Conservation (phyloP, 352 stramenopile genomes). For the Thalassiosira mediterranea region DNA sequence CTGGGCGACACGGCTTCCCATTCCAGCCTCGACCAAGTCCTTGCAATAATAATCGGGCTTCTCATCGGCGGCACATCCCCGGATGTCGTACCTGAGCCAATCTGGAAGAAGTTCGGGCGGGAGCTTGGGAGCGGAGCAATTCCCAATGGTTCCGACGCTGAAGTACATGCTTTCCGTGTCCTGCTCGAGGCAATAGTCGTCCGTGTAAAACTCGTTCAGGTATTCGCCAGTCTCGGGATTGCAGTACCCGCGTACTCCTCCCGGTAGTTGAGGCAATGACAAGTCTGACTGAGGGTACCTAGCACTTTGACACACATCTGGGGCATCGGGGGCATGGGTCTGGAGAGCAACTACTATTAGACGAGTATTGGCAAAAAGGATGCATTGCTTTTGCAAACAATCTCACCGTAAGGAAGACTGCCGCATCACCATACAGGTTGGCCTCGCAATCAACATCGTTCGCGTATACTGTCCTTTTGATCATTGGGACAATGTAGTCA, state of each 20-base stretch:
- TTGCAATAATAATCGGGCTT: conserved; percentile 9
- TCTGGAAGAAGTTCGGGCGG: not conserved
- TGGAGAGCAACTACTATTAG: too few relatives aligned
- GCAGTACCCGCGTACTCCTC: not conserved
- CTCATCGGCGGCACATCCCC: not conserved
- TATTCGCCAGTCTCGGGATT: not conserved
- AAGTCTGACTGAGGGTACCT: not conserved
- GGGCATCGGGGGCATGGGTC: conserved; percentile 1
- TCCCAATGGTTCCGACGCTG: not conserved
- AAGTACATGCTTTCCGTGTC: not conserved
- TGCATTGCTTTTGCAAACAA: too few relatives aligned
- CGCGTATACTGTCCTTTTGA: too few relatives aligned
- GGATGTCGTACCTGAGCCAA: not conserved
- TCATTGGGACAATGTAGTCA: too few relatives aligned
- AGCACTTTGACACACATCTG: not conserved
- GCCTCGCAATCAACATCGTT: too few relatives aligned
- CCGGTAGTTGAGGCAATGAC: not conserved
- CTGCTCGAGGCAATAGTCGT: not conserved
- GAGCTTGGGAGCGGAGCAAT: not conserved
- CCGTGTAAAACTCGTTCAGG: conserved; percentile 8
- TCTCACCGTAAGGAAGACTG: too few relatives aligned
- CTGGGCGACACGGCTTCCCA: too few relatives aligned
- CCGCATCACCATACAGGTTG: too few relatives aligned
- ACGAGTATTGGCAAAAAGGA: too few relatives aligned
- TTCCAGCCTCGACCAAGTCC: conserved; percentile 4